Base-by-base conservation (phyloP, 441 rosid species). In the Erysimum cheiri region DNA sequence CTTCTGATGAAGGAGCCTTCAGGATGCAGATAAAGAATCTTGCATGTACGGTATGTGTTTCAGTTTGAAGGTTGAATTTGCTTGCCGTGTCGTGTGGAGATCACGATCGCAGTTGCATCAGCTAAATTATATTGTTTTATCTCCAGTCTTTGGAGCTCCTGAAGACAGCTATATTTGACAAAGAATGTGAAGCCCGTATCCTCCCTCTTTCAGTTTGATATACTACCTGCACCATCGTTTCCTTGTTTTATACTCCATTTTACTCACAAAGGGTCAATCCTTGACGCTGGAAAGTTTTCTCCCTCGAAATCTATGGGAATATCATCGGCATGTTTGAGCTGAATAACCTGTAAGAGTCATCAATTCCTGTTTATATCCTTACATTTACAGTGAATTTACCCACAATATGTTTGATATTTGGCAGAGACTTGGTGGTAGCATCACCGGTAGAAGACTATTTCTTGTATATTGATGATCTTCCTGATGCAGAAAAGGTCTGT, bases 261-360 rank as follows among this genome's bases (percentile, higher is more conserved):
- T 28, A 64, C 44, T 33, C 55, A 0, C 29, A 40, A 4, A 43
- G 19, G 26, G 48, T 60, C 67, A 58, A 46, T 86, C 85, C 97
- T 92, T 87, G 81, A 88, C 93, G 39, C 64, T 37, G 28, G 14
- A 50, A 70, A 94, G 99, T 94, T 64, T 94, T 94, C 82, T 88
- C 96, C 52, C 93, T 86, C n/a, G 98, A 94, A 55, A 86, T 94
- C 70, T 86, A 88, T 72, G 98, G 97, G 57, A 84, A 87, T 71
- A 85, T 92, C 69, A 86, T 94, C 44, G 97, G 98, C 87, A 94
- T 94, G 94, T 92, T 92, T 76, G 97, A 94, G 88, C 87, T 85
- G 59, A 92, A 94, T 82, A 94, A 94, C 82, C 87, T 94, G 97
- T 92, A 87, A 88, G 97, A 41, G 35, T 75, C 55, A 4, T 54